These are phyloP conservation scores for Smallanthus sonchifolius DNA, from an alignment of 129 eudicot genomes.

Conservation along the genomic window DNA sequence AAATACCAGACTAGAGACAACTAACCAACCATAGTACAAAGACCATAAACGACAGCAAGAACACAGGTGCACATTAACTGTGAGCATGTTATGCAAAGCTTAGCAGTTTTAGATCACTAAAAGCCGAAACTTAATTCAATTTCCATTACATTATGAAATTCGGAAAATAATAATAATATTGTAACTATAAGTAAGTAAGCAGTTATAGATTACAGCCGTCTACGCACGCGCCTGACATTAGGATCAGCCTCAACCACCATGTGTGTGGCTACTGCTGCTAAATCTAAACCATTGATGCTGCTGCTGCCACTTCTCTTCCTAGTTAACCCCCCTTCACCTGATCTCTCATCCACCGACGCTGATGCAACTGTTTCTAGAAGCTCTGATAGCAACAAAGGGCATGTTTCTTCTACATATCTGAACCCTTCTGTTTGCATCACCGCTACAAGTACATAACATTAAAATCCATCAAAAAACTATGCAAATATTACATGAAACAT, in stretches of 20 bases:
- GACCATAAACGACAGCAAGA: not conserved
- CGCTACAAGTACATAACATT: constrained; percentile 31
- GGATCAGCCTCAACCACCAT: constrained; percentile 46
- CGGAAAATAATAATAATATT: not conserved
- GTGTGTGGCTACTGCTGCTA: constrained; percentile 36
- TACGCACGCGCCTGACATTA: constrained; percentile 48
- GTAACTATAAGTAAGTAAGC: not conserved
- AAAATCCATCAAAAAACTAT: not conserved
- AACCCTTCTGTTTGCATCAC: constrained; percentile 83
- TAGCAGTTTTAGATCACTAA: constrained; percentile 9
- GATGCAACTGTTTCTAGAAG: constrained; percentile 69
- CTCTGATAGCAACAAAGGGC: constrained; percentile 62
- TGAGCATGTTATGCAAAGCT: constrained; percentile 11
- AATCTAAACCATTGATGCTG: constrained; percentile 59
- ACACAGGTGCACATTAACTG: not conserved
- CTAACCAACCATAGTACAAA: not conserved
- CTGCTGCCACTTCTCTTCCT: constrained; percentile 89
- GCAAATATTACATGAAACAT: not conserved
- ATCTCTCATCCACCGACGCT: constrained; percentile 57
- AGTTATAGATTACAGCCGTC: constrained; percentile 36
- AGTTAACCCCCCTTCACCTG: constrained; percentile 25
- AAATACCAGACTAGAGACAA: not conserved
- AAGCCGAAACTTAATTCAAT: constrained; percentile 1
- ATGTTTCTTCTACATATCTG: constrained; percentile 66
- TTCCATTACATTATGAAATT: constrained; percentile 3